These are phyloP conservation scores for Cicer bijugum DNA, from an alignment of 306 rosid genomes.

Conservation along the genomic window DNA sequence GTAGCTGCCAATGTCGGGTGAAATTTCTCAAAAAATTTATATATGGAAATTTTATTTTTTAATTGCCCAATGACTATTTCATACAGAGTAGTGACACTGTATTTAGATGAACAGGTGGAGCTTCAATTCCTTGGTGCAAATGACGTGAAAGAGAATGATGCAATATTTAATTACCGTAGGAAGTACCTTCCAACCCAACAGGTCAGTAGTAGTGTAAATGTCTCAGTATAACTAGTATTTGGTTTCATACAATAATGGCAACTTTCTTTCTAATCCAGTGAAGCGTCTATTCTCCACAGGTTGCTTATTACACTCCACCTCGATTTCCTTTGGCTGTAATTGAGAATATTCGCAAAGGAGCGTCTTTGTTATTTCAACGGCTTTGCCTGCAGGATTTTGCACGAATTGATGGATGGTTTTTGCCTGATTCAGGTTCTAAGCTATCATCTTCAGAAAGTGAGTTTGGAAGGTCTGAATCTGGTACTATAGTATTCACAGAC, in stretches of 20 bases:
- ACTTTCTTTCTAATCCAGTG: constrained; percentile 43
- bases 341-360: constrained; percentile 81
- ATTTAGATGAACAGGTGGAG: constrained; percentile 71
- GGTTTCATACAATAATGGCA: constrained; percentile 3
- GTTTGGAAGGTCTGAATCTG: constrained; percentile 73
- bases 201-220: constrained; percentile 52
- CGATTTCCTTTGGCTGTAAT: constrained; percentile 80
- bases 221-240: not conserved
- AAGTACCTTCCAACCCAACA: constrained; percentile 98
- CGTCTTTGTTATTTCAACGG: constrained; percentile 68
- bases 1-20: not conserved
- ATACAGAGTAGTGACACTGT: constrained; percentile 30
- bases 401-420: constrained; percentile 95
- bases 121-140: constrained; percentile 65
- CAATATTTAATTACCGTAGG: constrained; percentile 92
- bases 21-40: constrained; percentile 3
- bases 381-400: constrained; percentile 86
- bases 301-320: constrained; percentile 95
- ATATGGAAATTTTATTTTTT: not conserved
- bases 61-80: constrained; percentile 27
- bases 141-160: constrained; percentile 84
- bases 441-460: constrained; percentile 54
- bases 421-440: constrained; percentile 61
- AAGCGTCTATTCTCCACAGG: constrained; percentile 57
- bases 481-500: constrained; percentile 80